Conservation (phyloP, 2,329 filamentous ascomycete genomes). For the Calonectria pteridis region DNA sequence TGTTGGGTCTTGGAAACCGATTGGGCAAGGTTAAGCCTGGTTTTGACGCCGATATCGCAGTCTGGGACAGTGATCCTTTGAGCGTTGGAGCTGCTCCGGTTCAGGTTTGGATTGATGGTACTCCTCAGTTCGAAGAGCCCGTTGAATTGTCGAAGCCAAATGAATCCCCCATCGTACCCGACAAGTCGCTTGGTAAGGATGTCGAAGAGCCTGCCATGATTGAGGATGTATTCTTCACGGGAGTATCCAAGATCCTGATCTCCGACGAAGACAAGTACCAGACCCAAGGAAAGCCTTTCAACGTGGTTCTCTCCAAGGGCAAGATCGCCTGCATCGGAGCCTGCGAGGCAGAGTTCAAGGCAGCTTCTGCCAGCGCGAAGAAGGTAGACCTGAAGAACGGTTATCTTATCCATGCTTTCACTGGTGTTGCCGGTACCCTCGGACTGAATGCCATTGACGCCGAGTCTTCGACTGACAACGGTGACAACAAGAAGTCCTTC, state of each 20-base stretch:
- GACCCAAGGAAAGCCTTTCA: slow-evolving; percentile 53
- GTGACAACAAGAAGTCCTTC: slow-evolving; percentile 60
- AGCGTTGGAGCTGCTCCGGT: slow-evolving; percentile 70
- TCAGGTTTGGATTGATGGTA: slow-evolving; percentile 75
- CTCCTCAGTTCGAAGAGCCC: slow-evolving; percentile 64
- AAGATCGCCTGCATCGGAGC: slow-evolving; percentile 68
- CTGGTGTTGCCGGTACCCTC: slow-evolving; percentile 70
- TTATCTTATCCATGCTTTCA: slow-evolving; percentile 70
- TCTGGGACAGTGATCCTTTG: slow-evolving; percentile 74
- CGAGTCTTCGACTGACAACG: slow-evolving; percentile 68
- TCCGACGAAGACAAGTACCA: slow-evolving; percentile 53
- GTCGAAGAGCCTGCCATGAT: slow-evolving; percentile 55
- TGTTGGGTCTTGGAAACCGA: slow-evolving; percentile 68
- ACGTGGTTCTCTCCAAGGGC: slow-evolving; percentile 66
- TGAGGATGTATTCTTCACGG: slow-evolving; percentile 66
- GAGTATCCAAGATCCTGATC: slow-evolving; percentile 65
- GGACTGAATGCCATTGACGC: slow-evolving; percentile 74
- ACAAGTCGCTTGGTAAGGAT: slow-evolving; percentile 56
- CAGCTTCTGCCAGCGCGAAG: slow-evolving; percentile 50
- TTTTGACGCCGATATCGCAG: slow-evolving; percentile 71
- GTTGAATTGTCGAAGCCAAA: slow-evolving; percentile 66
- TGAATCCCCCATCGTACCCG: slow-evolving; percentile 52
- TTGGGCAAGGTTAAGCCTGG: slow-evolving; percentile 73
- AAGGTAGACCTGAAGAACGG: slow-evolving; percentile 67
- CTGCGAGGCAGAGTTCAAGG: slow-evolving; percentile 60